A percentile compares a stretch with the other conserved stretches of the same genome.
Conservation (phyloP, 164 flowering plant species). For the Cinnamomum chago region DNA sequence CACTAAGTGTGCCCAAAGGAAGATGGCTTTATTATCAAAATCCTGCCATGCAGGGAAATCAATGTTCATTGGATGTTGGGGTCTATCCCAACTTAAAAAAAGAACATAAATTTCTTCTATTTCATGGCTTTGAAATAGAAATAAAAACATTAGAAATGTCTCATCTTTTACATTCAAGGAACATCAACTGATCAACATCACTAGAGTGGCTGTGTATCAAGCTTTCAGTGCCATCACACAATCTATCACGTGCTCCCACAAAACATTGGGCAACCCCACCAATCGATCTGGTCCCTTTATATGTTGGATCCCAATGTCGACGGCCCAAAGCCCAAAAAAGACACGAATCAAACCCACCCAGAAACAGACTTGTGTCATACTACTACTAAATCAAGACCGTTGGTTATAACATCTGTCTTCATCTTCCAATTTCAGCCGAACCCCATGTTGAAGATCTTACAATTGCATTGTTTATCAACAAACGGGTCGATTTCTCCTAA, state of each 20-base stretch:
- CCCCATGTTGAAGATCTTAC: too few species aligned
- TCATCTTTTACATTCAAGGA: neutral
- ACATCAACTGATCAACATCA: neutral
- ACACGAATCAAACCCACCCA: neutral
- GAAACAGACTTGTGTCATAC: too few species aligned
- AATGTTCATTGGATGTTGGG: neutral
- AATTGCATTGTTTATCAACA: neutral
- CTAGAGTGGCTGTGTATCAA: neutral
- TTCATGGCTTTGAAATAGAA: neutral
- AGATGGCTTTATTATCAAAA: too few species aligned
- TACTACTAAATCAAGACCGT: neutral
- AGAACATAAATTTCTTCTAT: neutral
- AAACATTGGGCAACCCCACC: neutral
- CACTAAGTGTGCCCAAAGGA: neutral
- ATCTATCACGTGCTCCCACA: neutral
- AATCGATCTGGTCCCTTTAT: neutral
- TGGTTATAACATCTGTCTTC: neutral
- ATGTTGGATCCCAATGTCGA: neutral
- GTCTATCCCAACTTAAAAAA: neutral
- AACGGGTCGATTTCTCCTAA: neutral
- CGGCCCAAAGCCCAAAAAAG: neutral
- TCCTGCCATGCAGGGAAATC: neutral
- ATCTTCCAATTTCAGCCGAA: neutral
- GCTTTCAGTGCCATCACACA: neutral
- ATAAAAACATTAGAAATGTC: neutral